Conservation (phyloP, 257 asterid species). For the Solanum microdontum region DNA sequence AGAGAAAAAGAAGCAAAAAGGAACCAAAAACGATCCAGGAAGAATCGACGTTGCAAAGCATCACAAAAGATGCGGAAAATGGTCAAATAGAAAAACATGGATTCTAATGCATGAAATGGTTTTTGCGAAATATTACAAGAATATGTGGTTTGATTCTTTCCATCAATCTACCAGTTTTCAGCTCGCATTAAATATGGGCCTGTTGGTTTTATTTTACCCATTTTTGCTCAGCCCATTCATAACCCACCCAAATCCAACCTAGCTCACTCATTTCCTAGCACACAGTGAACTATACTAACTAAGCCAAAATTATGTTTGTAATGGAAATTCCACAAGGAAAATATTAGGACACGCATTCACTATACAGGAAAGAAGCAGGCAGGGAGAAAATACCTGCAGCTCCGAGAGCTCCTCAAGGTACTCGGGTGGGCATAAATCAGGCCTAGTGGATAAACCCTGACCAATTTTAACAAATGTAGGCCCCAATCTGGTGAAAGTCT, state of each 20-base stretch:
- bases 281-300: neutral
- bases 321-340: neutral
- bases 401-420: slow-evolving; percentile 85
- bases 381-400: slow-evolving; percentile 48
- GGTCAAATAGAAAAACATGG: neutral
- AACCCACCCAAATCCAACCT: neutral
- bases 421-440: slow-evolving; percentile 83
- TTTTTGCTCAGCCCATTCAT: neutral
- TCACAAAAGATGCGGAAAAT: neutral
- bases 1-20: neutral
- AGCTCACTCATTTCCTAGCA: neutral
- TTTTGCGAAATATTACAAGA: neutral
- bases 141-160: neutral
- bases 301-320: neutral
- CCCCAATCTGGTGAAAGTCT: slow-evolving; percentile 71
- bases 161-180: neutral
- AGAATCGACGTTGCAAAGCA: neutral
- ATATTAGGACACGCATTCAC: neutral
- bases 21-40: neutral
- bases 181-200: neutral
- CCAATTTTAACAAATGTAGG: slow-evolving; percentile 96
- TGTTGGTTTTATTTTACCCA: neutral
- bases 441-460: slow-evolving; percentile 96
- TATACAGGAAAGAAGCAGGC: neutral
- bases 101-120: neutral